phyloP scores from a whole-genome alignment of 2,329 filamentous ascomycete species.

The Conoideocrella luteorostrata region DNA sequence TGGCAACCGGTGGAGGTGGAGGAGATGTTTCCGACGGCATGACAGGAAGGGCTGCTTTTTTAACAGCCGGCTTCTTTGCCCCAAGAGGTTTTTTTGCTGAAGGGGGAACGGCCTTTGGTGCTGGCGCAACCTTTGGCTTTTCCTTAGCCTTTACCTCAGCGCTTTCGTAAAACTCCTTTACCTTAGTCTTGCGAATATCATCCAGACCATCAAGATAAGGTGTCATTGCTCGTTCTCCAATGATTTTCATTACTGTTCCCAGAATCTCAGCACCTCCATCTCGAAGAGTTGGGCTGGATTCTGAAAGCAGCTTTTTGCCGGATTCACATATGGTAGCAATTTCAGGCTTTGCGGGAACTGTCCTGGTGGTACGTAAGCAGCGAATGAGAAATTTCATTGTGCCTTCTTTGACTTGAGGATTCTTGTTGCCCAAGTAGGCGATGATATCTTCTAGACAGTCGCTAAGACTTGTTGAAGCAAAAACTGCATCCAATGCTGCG shows the following conservation, averaged over 20 bases:
- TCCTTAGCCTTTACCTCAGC: conserved; percentile 43
- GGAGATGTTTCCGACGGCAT: conserved; percentile 43
- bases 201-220: conserved; percentile 87
- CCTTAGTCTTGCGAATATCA: conserved; percentile 90
- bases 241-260: conserved; percentile 96
- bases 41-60: conserved; percentile 38
- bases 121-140: conserved; percentile 77
- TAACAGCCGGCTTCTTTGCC: conserved; percentile 35
- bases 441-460: conserved; percentile 91
- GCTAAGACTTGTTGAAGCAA: conserved; percentile 60
- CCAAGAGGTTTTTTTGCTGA: conserved; percentile 42
- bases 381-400: conserved; percentile 90
- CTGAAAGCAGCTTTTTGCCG: conserved; percentile 81
- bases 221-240: conserved; percentile 93
- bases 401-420: conserved; percentile 94
- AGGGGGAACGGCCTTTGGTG: conserved; percentile 42
- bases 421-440: conserved; percentile 84
- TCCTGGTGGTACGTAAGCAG: conserved; percentile 73
- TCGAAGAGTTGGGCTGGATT: conserved; percentile 79
- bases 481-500: conserved; percentile 69
- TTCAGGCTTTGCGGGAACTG: conserved; percentile 79
- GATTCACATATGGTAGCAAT: conserved; percentile 80
- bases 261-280: conserved; percentile 87
- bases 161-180: conserved; percentile 83
- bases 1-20: conserved; percentile 51